These are phyloP conservation scores for Heliamphora exappendiculata DNA, from an alignment of 148 eudicot genomes.

Conservation along the genomic window DNA sequence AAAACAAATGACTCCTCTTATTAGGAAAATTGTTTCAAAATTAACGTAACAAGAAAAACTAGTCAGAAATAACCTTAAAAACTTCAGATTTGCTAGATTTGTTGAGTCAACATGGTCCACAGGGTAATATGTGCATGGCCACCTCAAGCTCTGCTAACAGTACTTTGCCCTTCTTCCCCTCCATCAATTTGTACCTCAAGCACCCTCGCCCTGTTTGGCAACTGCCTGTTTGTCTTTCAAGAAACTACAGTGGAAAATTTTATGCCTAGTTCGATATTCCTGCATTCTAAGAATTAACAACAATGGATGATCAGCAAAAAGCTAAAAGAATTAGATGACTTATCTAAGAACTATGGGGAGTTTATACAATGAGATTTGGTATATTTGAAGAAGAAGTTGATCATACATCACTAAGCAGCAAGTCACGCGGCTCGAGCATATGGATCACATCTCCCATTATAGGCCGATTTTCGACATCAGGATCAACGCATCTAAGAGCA, in stretches of 20 bases:
- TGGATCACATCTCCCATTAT: conserved; percentile 45
- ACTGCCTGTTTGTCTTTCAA: background rate
- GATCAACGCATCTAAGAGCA: conserved; percentile 43
- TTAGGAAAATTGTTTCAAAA: background rate
- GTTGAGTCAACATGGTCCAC: background rate
- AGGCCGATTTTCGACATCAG: conserved; percentile 34
- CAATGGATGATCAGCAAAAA: background rate
- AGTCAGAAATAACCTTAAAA: background rate
- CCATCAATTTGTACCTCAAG: background rate
- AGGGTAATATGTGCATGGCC: background rate
- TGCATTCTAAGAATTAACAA: background rate
- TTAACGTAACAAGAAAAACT: background rate
- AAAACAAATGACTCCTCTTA: background rate
- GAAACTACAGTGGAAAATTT: background rate
- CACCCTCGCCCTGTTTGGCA: background rate
- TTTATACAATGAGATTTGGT: background rate
- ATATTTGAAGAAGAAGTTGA: background rate
- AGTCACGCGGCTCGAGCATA: conserved; percentile 44
- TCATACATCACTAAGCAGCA: conserved; percentile 29
- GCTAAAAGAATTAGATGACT: background rate
- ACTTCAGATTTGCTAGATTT: background rate
- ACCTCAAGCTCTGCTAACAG: background rate
- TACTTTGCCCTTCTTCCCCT: background rate
- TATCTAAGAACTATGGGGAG: background rate
- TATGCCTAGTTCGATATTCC: background rate